These are phyloP conservation scores for Colletotrichum spinosum DNA, from an alignment of 2,329 filamentous ascomycete genomes.

Conservation along the genomic window DNA sequence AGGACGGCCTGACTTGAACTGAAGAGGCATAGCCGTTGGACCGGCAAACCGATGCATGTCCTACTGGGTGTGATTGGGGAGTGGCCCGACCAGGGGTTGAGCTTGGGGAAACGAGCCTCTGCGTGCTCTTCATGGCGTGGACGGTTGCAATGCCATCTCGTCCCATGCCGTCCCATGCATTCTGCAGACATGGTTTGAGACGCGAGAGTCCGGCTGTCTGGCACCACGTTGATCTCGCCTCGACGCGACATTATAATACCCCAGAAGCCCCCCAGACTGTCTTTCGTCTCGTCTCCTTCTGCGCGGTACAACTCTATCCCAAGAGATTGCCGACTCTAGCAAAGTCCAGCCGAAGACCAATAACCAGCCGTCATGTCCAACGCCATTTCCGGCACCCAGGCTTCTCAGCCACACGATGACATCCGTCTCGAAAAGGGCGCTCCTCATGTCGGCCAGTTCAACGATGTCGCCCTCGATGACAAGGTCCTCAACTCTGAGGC, in stretches of 20 bases:
- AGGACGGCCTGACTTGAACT: constrained; percentile 20
- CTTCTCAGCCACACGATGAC: constrained; percentile 32
- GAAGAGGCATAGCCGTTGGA: constrained; percentile 4
- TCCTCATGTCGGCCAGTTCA: constrained; percentile 45
- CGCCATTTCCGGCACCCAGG: constrained; percentile 24
- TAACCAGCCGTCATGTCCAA: constrained; percentile 23
- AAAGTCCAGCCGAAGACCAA: constrained; percentile 5
- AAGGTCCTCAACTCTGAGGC: constrained; percentile 53
- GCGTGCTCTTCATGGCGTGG: background rate
- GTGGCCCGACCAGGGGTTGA: constrained; percentile 13
- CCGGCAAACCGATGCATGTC: constrained; percentile 11
- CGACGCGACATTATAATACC: constrained; percentile 28
- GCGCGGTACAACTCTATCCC: constrained; percentile 24
- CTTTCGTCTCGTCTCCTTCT: background rate
- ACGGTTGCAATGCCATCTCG: constrained; percentile 1
- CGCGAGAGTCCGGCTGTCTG: constrained; percentile 19
- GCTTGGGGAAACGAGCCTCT: constrained; percentile 24
- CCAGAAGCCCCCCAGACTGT: constrained; percentile 16
- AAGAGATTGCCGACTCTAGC: constrained; percentile 25
- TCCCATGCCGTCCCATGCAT: constrained; percentile 17
- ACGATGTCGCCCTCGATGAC: constrained; percentile 49
- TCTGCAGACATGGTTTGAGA: constrained; percentile 27
- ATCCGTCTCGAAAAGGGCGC: constrained; percentile 47
- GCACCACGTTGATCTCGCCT: constrained; percentile 24
- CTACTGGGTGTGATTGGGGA: constrained; percentile 22